Base-by-base conservation (phyloP, 2,329 filamentous ascomycete species). In the Lachnellula cervina region DNA sequence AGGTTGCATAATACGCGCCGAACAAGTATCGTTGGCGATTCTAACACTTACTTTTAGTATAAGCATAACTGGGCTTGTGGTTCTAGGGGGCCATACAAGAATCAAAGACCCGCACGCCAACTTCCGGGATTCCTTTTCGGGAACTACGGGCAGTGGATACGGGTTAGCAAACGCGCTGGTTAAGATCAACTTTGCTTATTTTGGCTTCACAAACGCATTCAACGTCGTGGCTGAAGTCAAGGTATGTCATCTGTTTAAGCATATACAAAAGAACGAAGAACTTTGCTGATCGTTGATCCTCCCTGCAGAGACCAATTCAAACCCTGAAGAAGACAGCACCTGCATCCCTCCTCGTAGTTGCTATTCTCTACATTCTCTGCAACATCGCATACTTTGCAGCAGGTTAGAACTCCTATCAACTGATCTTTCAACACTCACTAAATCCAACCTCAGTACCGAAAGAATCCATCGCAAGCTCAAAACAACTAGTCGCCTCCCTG, bases 341-440 rank as follows among this genome's bases (percentile, higher is more conserved):
- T 2, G 64, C 77, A 2, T 80, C 81, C 0, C 69, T 86, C 1
- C 46, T 77, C 0, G 65, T 80, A 0, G 80, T 84, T 1, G 74
- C 79, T 0, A 67, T 78, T 0, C 69, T 86, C 0, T 86, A 84
- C 66, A 73, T 83, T 16, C 68, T 86, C 1, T 80, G 77, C 58
- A 85, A 85, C 54, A 71, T 86, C 25, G 82, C 82, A 0, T 86
- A 83, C 67, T 83, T 85, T 59, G 73, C 81, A 0, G 80, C 79
- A 0, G 77, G 73, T 67, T 58, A 66, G 62, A n/a, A 7, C 11
- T 11, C 3, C 35, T n/a, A 25, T 25, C 19, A 51, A 21, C 23
- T 5, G 28, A 5, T n/a, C 25, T 28, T 25, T n/a, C 1, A 5
- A 7, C 19, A 21, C 11, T 17, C 13, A 3, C 42, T 14, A 52